phyloP scores from a whole-genome alignment of 1,139 yeast species.

The Diutina ranongensis region DNA sequence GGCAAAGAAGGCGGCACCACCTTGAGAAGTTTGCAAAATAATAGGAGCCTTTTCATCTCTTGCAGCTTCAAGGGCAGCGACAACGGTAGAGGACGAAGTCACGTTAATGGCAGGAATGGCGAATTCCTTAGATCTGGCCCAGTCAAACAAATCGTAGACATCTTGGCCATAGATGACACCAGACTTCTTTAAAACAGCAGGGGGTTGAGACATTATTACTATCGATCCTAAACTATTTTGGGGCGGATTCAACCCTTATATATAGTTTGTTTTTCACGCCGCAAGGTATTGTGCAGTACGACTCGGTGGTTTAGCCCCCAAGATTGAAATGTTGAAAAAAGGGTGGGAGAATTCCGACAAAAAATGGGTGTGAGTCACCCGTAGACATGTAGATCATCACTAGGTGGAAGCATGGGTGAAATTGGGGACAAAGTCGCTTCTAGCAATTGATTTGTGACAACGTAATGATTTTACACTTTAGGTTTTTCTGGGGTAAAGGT shows the following conservation, averaged over 20 bases:
- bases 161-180: conserved; percentile 99
- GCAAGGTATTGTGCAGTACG: background rate
- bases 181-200: conserved; percentile 51
- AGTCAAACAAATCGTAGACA: conserved; percentile 82
- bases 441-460: no score
- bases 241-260: background rate
- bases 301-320: background rate
- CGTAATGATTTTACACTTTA: no score
- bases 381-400: no score
- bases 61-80: conserved; percentile 97
- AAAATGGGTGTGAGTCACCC: no score
- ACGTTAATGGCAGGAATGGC: conserved; percentile 99
- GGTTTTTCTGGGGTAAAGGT: no score
- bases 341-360: no score
- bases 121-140: conserved; percentile 86
- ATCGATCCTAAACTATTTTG: background rate
- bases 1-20: conserved; percentile 99
- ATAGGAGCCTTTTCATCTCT: conserved; percentile 94
- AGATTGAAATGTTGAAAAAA: no score
- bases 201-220: background rate
- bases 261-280: background rate
- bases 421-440: no score
- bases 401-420: no score
- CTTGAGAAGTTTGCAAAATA: conserved; percentile 93
- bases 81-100: conserved; percentile 94